Conservation (phyloP, 768 basidiomycete species). For the Suillus spraguei region DNA sequence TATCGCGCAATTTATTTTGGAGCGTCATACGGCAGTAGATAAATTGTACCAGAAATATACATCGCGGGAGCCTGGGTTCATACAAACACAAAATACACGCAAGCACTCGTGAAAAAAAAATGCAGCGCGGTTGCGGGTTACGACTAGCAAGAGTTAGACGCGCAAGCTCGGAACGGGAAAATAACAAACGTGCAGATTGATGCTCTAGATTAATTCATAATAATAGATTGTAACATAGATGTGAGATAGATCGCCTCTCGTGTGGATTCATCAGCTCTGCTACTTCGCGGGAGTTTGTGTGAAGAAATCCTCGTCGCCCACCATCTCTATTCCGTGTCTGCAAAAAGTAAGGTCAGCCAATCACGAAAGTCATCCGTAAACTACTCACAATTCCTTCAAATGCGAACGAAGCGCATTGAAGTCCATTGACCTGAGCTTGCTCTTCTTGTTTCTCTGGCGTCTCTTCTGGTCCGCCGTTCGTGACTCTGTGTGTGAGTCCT, state of each 20-base stretch:
- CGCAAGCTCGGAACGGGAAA: too few relatives aligned
- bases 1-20: too few relatives aligned
- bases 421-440: constrained; percentile 34
- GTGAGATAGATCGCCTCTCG: background rate
- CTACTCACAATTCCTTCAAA: constrained; percentile 57
- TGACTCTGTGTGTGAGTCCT: background rate
- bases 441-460: constrained; percentile 12
- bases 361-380: background rate
- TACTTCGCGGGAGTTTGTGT: constrained; percentile 16
- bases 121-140: too few relatives aligned
- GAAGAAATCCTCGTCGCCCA: constrained; percentile 60
- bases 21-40: too few relatives aligned
- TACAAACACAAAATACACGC: too few relatives aligned
- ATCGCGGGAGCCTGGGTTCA: too few relatives aligned
- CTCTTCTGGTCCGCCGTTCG: constrained; percentile 9
- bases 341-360: constrained; percentile 14
- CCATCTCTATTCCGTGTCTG: constrained; percentile 51
- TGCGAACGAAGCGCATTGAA: constrained; percentile 68
- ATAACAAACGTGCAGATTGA: too few relatives aligned
- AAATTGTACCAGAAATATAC: too few relatives aligned
- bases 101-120: too few relatives aligned
- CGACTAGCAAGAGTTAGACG: too few relatives aligned
- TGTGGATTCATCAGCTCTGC: background rate
- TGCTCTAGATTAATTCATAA: background rate
- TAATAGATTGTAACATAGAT: background rate